Evolutionary conservation across 176 grass and related monocot species (phyloP).

Genomic region (Triticum monococcum): DNA sequence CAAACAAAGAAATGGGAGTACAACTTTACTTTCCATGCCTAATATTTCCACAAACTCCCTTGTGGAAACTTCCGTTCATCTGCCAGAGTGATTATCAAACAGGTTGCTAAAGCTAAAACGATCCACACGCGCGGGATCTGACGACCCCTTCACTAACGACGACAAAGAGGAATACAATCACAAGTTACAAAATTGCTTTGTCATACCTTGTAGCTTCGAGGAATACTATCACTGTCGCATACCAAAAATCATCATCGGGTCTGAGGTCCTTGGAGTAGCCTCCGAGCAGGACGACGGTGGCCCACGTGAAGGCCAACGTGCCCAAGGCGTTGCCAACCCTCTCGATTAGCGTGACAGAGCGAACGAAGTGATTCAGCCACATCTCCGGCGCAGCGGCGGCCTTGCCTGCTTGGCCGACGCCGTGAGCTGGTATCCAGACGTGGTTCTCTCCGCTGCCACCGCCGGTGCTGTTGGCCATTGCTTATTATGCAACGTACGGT

Average conservation of each 20-base stretch:
- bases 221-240: conserved; percentile 38
- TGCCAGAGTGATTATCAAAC: too few relatives aligned
- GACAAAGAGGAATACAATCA: too few relatives aligned
- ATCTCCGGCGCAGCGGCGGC: not conserved
- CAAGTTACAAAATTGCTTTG: too few relatives aligned
- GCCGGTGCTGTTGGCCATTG: not conserved
- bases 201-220: not conserved
- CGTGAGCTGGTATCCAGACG: not conserved
- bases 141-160: too few relatives aligned
- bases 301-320: conserved; percentile 46
- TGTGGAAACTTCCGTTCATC: too few relatives aligned
- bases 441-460: not conserved
- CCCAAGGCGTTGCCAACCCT: conserved; percentile 39
- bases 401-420: too few relatives aligned
- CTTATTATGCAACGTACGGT: too few relatives aligned
- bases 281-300: conserved; percentile 39
- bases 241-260: conserved; percentile 1
- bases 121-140: too few relatives aligned
- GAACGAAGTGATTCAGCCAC: conserved; percentile 18
- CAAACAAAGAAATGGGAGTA: too few relatives aligned
- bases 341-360: conserved; percentile 18
- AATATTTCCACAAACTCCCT: too few relatives aligned
- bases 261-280: conserved; percentile 22
- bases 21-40: too few relatives aligned
- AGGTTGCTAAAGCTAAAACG: too few relatives aligned